Conservation (phyloP, 352 stramenopile species). For the Pythium angustatum region DNA sequence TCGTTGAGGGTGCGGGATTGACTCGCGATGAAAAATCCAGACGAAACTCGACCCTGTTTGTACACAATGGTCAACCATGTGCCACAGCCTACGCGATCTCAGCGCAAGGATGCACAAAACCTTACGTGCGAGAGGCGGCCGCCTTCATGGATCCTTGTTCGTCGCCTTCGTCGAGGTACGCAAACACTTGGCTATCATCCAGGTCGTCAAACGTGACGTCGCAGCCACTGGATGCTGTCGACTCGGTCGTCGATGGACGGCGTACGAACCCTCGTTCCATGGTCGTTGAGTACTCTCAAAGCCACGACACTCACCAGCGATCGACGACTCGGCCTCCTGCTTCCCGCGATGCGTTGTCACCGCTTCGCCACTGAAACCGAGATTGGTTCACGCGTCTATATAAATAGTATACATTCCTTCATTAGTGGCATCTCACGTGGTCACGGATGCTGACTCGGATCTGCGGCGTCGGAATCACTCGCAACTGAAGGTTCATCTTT, state of each 20-base stretch:
- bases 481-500: neutral
- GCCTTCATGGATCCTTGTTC: conserved; percentile 15
- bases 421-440: neutral
- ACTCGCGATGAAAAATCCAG: conserved; percentile 55
- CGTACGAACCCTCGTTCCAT: conserved; percentile 24
- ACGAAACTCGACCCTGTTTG: conserved; percentile 46
- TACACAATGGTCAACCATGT: no score
- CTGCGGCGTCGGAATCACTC: neutral
- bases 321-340: no score
- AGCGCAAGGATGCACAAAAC: no score
- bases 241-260: conserved; percentile 42
- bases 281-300: neutral
- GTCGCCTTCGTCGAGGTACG: conserved; percentile 52
- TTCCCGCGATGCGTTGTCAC: no score
- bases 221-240: conserved; percentile 44
- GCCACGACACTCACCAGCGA: neutral
- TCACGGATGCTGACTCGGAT: neutral
- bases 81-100: no score
- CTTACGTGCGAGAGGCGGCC: conserved; percentile 8
- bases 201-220: conserved; percentile 68
- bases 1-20: conserved; percentile 21
- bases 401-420: conserved; percentile 22
- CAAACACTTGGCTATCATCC: conserved; percentile 57
- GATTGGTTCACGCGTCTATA: conserved; percentile 11
- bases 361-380: no score